phyloP scores from a whole-genome alignment of 495 filamentous ascomycete species.

The Daldinia loculata region DNA sequence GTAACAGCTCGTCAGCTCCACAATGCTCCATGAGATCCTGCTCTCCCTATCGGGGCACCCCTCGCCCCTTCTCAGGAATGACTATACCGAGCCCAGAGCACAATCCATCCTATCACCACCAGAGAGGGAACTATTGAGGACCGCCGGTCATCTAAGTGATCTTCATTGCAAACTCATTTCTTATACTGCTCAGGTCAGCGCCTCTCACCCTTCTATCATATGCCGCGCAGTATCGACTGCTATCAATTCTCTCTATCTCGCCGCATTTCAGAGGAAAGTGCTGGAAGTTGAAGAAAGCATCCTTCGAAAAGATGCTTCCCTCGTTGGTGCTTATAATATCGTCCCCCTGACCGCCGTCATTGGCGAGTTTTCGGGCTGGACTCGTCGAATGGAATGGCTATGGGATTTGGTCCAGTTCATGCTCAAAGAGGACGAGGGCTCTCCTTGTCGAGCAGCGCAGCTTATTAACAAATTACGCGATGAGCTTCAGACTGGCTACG shows the following conservation, averaged over 20 bases:
- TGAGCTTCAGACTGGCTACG: constrained; percentile 86
- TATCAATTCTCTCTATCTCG: constrained; percentile 76
- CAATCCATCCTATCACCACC: constrained; percentile 69
- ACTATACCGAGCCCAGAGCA: constrained; percentile 49
- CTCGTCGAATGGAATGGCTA: constrained; percentile 84
- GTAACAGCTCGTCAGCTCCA: constrained; percentile 34
- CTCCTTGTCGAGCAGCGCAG: constrained; percentile 54
- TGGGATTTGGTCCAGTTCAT: constrained; percentile 76
- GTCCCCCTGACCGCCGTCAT: constrained; percentile 89
- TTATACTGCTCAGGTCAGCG: constrained; percentile 69
- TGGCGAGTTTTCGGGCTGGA: constrained; percentile 85
- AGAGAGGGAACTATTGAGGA: constrained; percentile 81
- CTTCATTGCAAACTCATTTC: constrained; percentile 75
- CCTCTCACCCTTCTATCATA: constrained; percentile 76
- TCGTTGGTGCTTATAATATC: constrained; percentile 90
- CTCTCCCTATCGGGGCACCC: constrained; percentile 93
- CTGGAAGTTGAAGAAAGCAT: constrained; percentile 83
- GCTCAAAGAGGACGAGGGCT: constrained; percentile 53
- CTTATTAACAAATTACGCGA: constrained; percentile 79
- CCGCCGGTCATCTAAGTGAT: constrained; percentile 76
- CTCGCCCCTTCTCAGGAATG: constrained; percentile 77
- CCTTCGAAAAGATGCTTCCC: constrained; percentile 70
- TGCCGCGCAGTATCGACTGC: constrained; percentile 88
- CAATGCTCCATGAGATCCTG: constrained; percentile 97
- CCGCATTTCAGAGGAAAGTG: constrained; percentile 81